These are phyloP conservation scores for Daedalea quercina DNA, from an alignment of 768 basidiomycete species.

Conservation along the genomic window DNA sequence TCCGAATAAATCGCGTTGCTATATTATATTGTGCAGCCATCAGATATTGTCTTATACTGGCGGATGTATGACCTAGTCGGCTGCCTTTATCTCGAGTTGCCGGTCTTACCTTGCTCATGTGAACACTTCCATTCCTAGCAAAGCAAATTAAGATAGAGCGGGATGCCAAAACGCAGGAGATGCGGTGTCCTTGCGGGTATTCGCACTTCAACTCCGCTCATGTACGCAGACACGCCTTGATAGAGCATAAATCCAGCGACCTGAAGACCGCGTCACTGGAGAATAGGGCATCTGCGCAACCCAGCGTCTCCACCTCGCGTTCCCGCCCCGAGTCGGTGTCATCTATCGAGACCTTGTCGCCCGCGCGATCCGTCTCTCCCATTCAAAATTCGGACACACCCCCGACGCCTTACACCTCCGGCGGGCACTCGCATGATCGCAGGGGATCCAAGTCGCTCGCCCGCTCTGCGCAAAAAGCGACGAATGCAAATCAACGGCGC, in stretches of 20 bases:
- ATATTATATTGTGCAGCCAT: no score
- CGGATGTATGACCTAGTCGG: no score
- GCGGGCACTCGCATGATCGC: neutral
- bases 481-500: no score
- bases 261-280: neutral
- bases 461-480: no score
- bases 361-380: neutral
- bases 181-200: neutral
- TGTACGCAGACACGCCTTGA: neutral
- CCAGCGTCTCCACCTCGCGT: neutral
- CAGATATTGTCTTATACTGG: no score
- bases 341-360: neutral
- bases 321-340: neutral
- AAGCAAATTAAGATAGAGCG: neutral
- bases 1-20: no score
- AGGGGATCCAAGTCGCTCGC: neutral
- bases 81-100: no score
- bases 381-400: neutral
- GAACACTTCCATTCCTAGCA: neutral
- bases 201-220: neutral
- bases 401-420: neutral
- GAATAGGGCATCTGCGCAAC: neutral
- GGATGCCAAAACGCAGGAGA: neutral
- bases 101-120: no score
- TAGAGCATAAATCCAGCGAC: neutral